phyloP scores from a whole-genome alignment of 2,329 filamentous ascomycete species.

The Trematosphaeria pertusa region DNA sequence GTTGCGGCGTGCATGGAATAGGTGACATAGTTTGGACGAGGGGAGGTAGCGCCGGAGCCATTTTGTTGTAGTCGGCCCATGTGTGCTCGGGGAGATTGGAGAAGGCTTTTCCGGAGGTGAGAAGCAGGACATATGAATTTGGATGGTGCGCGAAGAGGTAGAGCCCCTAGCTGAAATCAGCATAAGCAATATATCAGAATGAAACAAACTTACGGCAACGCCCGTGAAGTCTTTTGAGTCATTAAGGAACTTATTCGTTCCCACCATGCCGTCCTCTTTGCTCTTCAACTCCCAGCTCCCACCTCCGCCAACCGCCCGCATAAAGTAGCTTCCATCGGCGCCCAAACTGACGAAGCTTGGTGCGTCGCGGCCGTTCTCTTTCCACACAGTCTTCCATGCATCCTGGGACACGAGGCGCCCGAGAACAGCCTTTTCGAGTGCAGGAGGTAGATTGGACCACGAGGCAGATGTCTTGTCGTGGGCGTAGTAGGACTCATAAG shows the following conservation, averaged over 20 bases:
- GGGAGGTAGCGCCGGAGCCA: slow-evolving; percentile 30
- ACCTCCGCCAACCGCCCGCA: slow-evolving; percentile 40
- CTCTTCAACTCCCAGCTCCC: slow-evolving; percentile 41
- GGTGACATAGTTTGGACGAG: slow-evolving; percentile 28
- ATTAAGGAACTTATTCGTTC: slow-evolving; percentile 37
- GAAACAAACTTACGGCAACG: slow-evolving; percentile 29
- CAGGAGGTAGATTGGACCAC: slow-evolving; percentile 37
- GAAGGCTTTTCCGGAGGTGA: slow-evolving; percentile 36
- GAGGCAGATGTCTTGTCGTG: slow-evolving; percentile 34
- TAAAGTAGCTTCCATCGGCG: slow-evolving; percentile 39
- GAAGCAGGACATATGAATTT: slow-evolving; percentile 35
- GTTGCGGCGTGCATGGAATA: slow-evolving; percentile 33
- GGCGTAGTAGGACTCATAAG: slow-evolving; percentile 39
- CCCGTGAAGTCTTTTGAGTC: slow-evolving; percentile 27
- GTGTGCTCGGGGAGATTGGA: slow-evolving; percentile 42
- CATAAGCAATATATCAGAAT: background rate
- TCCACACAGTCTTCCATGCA: slow-evolving; percentile 34
- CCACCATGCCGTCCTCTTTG: slow-evolving; percentile 32
- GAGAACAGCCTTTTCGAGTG: slow-evolving; percentile 35
- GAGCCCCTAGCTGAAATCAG: slow-evolving; percentile 25
- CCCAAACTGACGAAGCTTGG: slow-evolving; percentile 40
- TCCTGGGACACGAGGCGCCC: slow-evolving; percentile 32
- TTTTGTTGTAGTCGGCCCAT: slow-evolving; percentile 42
- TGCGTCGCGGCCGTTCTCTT: slow-evolving; percentile 31
- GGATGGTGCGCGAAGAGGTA: slow-evolving; percentile 36